Base-by-base conservation (phyloP, 2,329 filamentous ascomycete species). In the Xenoacremonium recifei region DNA sequence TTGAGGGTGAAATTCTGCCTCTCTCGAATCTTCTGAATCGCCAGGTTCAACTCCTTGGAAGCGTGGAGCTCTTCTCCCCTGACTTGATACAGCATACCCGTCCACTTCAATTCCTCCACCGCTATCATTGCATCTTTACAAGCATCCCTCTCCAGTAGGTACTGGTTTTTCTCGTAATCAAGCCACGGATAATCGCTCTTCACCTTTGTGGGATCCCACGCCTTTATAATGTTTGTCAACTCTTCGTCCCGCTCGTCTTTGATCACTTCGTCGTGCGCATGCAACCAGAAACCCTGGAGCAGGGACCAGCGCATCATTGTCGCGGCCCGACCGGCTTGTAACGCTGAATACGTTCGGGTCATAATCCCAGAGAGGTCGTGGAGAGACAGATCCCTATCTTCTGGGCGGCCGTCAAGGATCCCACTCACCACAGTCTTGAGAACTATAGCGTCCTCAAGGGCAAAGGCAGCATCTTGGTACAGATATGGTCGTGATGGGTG, bases 351-450 rank as follows among this genome's bases (percentile, higher is more conserved):
- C 4, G 37, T 20, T 13, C 33, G 29, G 15, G 50, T 17, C 13
- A 47, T 15, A 4, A 21, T 15, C 3, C 29, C 39, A 11, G 44
- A 34, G 11, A 37, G 27, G 11, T 37, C 11, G 5, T 38, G 37
- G 4, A 40, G 25, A 5, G 15, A 12, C 5, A 16, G 25, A 5
- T 10, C 12, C 10, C 18, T n/a, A 4, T 31, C 9, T 0, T 4
- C 13, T 9, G 35, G 12, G 7, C 15, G 11, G 21, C 36, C 29
- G 16, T 39, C 16, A 3, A 32, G 23, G 6, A 45, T 27, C 15
- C 44, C 37, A 6, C 50, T 44, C 6, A 33, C 80, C 6, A 61
- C 48, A 0, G 44, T 49, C 10, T 47, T 54, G 3, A 60, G 39
- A 2, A 57, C 35, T 12, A 51, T 47, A 3, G 48, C 57, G 21